Conservation (phyloP, 306 rosid species). For the Neltuma alba region DNA sequence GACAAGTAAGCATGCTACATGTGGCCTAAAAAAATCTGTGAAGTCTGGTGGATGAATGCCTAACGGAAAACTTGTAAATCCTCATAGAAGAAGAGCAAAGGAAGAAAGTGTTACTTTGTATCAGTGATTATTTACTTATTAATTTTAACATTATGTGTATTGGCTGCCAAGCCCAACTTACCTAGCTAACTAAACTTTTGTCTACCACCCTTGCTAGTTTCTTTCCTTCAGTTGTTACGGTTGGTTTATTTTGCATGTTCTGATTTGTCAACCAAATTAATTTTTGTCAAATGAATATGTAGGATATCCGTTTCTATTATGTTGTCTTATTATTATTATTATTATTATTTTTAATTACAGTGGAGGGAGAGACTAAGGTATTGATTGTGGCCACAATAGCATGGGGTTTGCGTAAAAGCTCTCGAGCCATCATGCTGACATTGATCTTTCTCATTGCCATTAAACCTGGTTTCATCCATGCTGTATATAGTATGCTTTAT, state of each 20-base stretch:
- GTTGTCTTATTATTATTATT: constrained; percentile 20
- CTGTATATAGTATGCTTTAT: constrained; percentile 81
- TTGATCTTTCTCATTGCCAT: constrained; percentile 90
- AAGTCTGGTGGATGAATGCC: not conserved
- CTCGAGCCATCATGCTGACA: constrained; percentile 80
- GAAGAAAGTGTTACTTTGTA: not conserved
- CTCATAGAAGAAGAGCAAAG: not conserved
- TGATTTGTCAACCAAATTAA: not conserved
- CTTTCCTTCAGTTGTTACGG: constrained; percentile 2
- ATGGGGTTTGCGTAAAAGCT: constrained; percentile 93
- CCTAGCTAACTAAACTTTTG: constrained; percentile 7
- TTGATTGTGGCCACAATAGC: constrained; percentile 97
- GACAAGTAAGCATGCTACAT: not conserved
- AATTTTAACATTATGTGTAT: constrained; percentile 4
- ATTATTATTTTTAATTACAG: constrained; percentile 39
- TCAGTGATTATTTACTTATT: constrained; percentile 5
- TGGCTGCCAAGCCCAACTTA: not conserved
- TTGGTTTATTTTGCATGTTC: not conserved
- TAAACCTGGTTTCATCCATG: constrained; percentile 97
- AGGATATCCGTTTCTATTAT: constrained; percentile 18
- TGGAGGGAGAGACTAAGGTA: constrained; percentile 86
- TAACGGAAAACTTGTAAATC: not conserved
- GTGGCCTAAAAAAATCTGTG: not conserved
- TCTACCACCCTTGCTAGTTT: not conserved
- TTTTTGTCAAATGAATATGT: constrained; percentile 1